Conservation (phyloP, 257 asterid species). For the Ehretia macrophylla region DNA sequence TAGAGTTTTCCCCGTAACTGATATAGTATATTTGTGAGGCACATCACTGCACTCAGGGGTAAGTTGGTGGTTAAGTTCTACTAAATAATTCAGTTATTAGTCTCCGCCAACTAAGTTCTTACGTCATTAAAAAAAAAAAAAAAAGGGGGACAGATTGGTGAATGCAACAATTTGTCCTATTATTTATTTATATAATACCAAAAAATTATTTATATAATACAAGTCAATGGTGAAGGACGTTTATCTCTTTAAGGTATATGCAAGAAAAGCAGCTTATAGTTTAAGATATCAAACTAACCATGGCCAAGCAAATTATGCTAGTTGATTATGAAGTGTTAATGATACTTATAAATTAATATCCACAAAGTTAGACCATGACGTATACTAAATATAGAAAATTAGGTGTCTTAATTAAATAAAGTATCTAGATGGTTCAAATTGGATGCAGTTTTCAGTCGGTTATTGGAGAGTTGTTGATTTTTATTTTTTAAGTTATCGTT, state of each 20-base stretch:
- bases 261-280: constrained; percentile 1
- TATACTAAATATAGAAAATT: background rate
- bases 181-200: background rate
- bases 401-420: constrained; percentile 10
- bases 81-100: too few relatives aligned
- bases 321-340: constrained; percentile 5
- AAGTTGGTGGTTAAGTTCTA: too few relatives aligned
- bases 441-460: constrained; percentile 26
- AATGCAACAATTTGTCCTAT: too few relatives aligned
- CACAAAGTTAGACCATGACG: constrained; percentile 14
- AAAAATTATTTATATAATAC: background rate
- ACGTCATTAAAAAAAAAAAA: too few relatives aligned
- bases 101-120: too few relatives aligned
- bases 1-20: too few relatives aligned
- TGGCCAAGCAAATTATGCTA: constrained; percentile 18
- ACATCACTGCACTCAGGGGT: too few relatives aligned
- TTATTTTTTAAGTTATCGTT: constrained; percentile 22
- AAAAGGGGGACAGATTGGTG: too few relatives aligned
- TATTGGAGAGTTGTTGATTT: constrained; percentile 24
- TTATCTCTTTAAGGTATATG: background rate
- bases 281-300: constrained; percentile 14
- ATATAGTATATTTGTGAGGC: too few relatives aligned
- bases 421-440: constrained; percentile 35
- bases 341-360: constrained; percentile 12
- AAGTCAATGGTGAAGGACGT: constrained; percentile 4